A percentile compares a stretch with the other conserved stretches of the same genome.
Conservation (phyloP, 2,329 filamentous ascomycete genomes). For the Fusarium marasasianum region DNA sequence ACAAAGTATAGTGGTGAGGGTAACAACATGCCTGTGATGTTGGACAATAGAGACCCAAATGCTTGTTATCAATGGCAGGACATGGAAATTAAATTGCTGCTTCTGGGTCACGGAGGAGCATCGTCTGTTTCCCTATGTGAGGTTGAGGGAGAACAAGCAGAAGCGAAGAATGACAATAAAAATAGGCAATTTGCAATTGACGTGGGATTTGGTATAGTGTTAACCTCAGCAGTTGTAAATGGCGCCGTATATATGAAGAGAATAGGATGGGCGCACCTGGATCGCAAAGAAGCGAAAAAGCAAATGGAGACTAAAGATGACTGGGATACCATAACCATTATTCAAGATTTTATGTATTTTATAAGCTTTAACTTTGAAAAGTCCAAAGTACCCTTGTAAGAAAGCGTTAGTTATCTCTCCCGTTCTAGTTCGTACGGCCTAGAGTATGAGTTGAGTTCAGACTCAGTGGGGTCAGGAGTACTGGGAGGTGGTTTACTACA, state of each 20-base stretch:
- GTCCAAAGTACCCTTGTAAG: too few species aligned
- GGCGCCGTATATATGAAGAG: rapidly evolving
- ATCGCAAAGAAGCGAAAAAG: rapidly evolving
- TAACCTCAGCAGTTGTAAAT: rapidly evolving
- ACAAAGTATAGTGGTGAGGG: not conserved
- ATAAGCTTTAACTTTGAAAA: too few species aligned
- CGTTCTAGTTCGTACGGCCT: not conserved
- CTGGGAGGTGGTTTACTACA: not conserved
- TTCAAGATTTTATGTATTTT: not conserved
- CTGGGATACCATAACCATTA: not conserved
- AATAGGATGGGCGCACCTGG: rapidly evolving
- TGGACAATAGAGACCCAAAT: rapidly evolving
- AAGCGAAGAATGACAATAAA: rapidly evolving
- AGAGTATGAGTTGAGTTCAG: not conserved
- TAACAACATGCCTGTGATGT: rapidly evolving
- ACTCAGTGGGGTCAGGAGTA: too few species aligned
- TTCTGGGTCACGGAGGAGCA: rapidly evolving
- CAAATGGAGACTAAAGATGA: rapidly evolving
- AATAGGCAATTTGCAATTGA: rapidly evolving
- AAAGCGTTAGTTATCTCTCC: too few species aligned
- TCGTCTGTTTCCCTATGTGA: rapidly evolving
- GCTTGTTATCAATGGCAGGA: not conserved
- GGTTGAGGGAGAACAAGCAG: too few species aligned
- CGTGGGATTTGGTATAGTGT: rapidly evolving
- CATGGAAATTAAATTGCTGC: not conserved